Evolutionary conservation across 331 rosid genomes (phyloP), one percentile per base, ranked within the genome.

Genomic region (Arachis monticola): DNA sequence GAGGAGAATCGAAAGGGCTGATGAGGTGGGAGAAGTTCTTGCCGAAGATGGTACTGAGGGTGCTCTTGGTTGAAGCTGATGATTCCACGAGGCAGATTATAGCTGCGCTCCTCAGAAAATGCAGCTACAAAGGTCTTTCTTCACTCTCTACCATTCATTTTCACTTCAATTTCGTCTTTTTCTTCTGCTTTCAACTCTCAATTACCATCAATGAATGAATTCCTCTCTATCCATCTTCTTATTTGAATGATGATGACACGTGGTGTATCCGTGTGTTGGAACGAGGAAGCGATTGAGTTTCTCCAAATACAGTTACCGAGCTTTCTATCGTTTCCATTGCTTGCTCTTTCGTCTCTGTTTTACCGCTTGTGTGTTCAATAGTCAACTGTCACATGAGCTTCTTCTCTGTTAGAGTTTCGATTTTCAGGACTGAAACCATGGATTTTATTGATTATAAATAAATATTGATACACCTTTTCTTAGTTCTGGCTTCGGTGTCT

Each of bases 31-130:
- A 92, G 68, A 89, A 80, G 38, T 82, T 95, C 57, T 67, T 92
- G 82, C 96, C 91, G 2, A 84, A 57, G 72, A 90, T 90, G 96
- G 77, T 45, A 77, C 59, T 95, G 77, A 86, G 98, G 72, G 97
- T 95, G 1, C 74, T 95, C 59, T 80, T 95, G 72, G 97, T 90
- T 46, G 99, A 95, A 77, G 89, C 99, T 3, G 99, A 95, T 77
- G 99, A 95, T 42, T 95, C 93, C 56, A 95, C 99, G 2, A 84
- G 99, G 44, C 99, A 95, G 85, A 90, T 95, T 78, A 87, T 95
- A 6, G 77, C 92, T 6, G 97, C 98, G 30, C 97, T 95, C 80
- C 98, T 95, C 13, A 87, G 97, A 66, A 95, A 95, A 86, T 95
- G 98, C 73, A 80, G 87, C 81, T 95, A 92, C 80, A 91, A 82